Evolutionary conservation across 169 alveolate genomes (phyloP).

Genomic region (Eimeria maxima): DNA sequence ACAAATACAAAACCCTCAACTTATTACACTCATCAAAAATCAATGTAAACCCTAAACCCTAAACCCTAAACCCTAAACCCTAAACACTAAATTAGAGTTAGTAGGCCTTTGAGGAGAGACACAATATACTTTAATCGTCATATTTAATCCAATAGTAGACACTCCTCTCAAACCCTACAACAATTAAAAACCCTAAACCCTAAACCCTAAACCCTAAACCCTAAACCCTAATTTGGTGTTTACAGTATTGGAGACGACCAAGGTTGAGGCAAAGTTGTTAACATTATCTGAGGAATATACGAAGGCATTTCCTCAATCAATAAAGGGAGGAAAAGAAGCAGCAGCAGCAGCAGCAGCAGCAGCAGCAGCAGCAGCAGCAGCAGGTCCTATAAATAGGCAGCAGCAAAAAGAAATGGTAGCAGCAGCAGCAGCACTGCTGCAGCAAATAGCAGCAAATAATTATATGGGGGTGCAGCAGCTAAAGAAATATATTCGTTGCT

Average conservation of each 20-base stretch:
- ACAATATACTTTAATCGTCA: background rate
- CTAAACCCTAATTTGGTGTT: conserved; percentile 1
- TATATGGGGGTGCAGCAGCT: background rate
- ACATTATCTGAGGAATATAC: conserved; percentile 16
- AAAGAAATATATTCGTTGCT: background rate
- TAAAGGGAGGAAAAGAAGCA: background rate
- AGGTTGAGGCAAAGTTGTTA: conserved; percentile 27
- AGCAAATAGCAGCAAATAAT: background rate
- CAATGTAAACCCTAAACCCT: conserved; percentile 47
- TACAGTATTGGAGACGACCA: conserved; percentile 21
- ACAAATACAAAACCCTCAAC: background rate
- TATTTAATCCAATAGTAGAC: too few relatives aligned
- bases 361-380: background rate
- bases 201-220: conserved; percentile 57
- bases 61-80: conserved; percentile 50
- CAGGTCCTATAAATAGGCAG: background rate
- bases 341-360: background rate
- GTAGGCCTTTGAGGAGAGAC: too few relatives aligned
- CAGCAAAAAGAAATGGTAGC: background rate
- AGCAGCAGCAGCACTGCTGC: conserved; percentile 28
- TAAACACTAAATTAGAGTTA: conserved; percentile 2
- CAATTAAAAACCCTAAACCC: conserved; percentile 34
- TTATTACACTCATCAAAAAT: background rate
- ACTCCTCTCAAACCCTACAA: background rate
- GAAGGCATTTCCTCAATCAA: background rate